Base-by-base conservation (phyloP, 2,329 filamentous ascomycete genomes). In the Sordariomycetes sp. region DNA sequence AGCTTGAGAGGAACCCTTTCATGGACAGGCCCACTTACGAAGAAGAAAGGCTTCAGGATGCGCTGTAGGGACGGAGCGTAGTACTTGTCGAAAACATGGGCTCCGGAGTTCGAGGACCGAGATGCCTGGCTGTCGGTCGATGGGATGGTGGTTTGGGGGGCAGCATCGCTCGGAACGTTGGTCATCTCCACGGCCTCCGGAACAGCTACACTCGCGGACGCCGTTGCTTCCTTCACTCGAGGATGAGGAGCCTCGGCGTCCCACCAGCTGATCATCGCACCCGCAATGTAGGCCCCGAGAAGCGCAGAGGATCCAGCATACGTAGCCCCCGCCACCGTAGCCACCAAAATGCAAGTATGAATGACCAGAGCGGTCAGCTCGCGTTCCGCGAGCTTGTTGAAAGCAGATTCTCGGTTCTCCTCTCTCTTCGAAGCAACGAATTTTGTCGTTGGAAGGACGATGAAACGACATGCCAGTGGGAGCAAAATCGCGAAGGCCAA, bases 41-140 rank as follows among this genome's bases (percentile, higher is more conserved):
- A 88, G 56, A 88, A 87, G 37, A 86, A 69, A 0, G 83, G 82
- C 32, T 75, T 75, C 1, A 88, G 51, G 0, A 87, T 61, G 8
- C 60, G 60, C 3, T 70, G 43, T 0, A 67, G 50, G 0, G 53
- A 46, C 3, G 54, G 45, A 2, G 42, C 41, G 37, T 64, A 68
- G 44, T 64, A 70, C 4, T 49, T 41, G 6, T 60, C 50, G 36
- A 62, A 69, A 1, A 59, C 44, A n/a, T n/a, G n/a, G n/a, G n/a
- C n/a, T n/a, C n/a, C n/a, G n/a, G n/a, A n/a, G n/a, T n/a, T n/a
- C n/a, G n/a, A n/a, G n/a, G n/a, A n/a, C n/a, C n/a, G n/a, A n/a
- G n/a, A n/a, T n/a, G n/a, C n/a, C n/a, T n/a, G 5, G 44, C 43
- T 3, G 36, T 19, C 3, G 38, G 40, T 1, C 14, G 18, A 16